Evolutionary conservation across 768 basidiomycete species (phyloP), one percentile per base, ranked within the genome.

Genomic region (Agrocybe pediades): DNA sequence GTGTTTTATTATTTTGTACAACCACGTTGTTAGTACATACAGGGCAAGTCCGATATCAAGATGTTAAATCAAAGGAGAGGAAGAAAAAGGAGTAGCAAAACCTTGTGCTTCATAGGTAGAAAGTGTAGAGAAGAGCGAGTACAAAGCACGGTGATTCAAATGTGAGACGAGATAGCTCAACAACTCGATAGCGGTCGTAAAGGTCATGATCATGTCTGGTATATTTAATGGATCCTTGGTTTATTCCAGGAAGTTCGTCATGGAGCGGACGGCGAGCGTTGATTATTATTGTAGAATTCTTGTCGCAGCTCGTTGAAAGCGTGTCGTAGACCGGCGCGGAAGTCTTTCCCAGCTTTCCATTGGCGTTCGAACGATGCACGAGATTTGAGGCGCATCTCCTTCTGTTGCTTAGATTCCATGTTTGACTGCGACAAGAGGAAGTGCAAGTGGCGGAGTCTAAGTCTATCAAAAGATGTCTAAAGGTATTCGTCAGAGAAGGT

Each of bases 271-370:
- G 59, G 24, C 60, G 57, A 46, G 44, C 60, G 61, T 49, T 57
- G 54, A 42, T 53, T 54, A 33, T 57, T 60, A 49, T 54, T 59
- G 46, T 64, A 64, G 33, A 63, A 53, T 51, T 63, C 60, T 47
- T 64, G 61, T 46, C 61, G 58, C 23, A 65, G 51, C n/a, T 65
- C 62, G 48, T 63, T 45, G 55, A 65, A 73, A n/a, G 71, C 68
- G 47, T 60, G 61, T 36, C 72, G 68, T 48, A 74, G 56, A 39
- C 58, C 59, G 6, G 63, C 67, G 27, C 74, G 72, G 11, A 65
- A 55, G n/a, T 46, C 54, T 48, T 73, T 75, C 9, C 67, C 72
- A 47, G 70, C 69, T n/a, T 59, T 56, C 71, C 70, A 73, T 49
- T 56, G 59, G 17, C 63, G 56, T 54, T 71, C 66, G 56, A 68